Percentiles rank a stretch among this genome's conserved stretches.
Evolutionary conservation across 2,329 filamentous ascomycete species (phyloP).

Genomic region (Colletotrichum incanum): DNA sequence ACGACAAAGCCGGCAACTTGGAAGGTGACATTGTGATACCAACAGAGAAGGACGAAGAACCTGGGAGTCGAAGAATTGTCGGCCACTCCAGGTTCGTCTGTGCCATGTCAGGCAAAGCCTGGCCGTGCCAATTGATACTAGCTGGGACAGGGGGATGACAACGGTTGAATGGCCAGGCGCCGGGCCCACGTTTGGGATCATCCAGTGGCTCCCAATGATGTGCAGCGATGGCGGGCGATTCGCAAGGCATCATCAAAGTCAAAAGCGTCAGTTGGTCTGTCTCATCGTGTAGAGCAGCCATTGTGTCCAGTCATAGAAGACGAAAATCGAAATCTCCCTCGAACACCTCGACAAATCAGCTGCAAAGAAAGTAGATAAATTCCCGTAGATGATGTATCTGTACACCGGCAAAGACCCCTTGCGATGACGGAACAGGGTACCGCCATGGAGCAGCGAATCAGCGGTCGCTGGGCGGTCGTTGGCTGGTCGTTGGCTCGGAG

Average conservation of each 20-base stretch:
- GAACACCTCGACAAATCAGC: slow-evolving; percentile 28
- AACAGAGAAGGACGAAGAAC: slow-evolving; percentile 19
- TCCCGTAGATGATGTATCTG: slow-evolving; percentile 18
- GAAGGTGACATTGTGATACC: slow-evolving; percentile 40
- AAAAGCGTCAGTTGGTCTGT: slow-evolving; percentile 28
- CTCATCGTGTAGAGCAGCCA: slow-evolving; percentile 22
- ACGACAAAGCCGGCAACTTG: slow-evolving; percentile 29
- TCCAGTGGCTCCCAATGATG: slow-evolving; percentile 41
- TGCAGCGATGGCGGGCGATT: slow-evolving; percentile 43
- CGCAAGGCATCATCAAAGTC: slow-evolving; percentile 40
- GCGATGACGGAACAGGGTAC: slow-evolving; percentile 27
- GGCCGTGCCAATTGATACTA: slow-evolving; percentile 32
- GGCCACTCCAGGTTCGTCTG: slow-evolving; percentile 19
- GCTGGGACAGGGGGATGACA: slow-evolving; percentile 28
- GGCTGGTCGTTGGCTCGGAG: slow-evolving; percentile 26
- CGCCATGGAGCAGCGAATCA: slow-evolving; percentile 29
- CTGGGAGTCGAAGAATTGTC: slow-evolving; percentile 22
- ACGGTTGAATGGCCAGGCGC: slow-evolving; percentile 24
- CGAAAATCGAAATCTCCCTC: slow-evolving; percentile 10
- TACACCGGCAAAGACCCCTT: slow-evolving; percentile 29
- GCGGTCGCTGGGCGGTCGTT: slow-evolving; percentile 3
- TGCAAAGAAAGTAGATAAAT: slow-evolving; percentile 14
- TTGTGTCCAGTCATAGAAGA: slow-evolving; percentile 30
- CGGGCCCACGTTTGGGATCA: slow-evolving; percentile 38
- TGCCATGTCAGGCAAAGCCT: slow-evolving; percentile 36